These are phyloP conservation scores for Flaveria linearis DNA, from an alignment of 129 eudicot genomes.

Conservation along the genomic window DNA sequence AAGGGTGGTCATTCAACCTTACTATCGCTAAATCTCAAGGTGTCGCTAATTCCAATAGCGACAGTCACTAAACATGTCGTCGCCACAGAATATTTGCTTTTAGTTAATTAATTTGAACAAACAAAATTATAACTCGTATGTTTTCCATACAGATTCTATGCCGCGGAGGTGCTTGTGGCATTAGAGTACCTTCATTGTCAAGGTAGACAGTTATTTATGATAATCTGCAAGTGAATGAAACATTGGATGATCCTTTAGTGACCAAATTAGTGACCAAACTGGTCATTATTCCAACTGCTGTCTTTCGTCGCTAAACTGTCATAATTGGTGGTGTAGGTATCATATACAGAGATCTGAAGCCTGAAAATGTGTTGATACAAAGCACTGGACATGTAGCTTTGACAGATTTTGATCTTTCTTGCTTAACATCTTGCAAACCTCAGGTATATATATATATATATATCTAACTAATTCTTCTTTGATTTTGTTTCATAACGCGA, in stretches of 20 bases:
- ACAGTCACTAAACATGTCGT: background rate
- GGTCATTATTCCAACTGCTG: background rate
- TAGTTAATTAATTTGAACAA: background rate
- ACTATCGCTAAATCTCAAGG: background rate
- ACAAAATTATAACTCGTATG: background rate
- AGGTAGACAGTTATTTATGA: slow-evolving; percentile 45
- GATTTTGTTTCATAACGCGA: background rate
- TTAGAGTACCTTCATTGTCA: slow-evolving; percentile 98
- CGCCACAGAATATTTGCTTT: background rate
- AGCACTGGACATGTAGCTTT: slow-evolving; percentile 78
- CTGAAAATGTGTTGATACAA: slow-evolving; percentile 89
- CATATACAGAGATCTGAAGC: slow-evolving; percentile 94
- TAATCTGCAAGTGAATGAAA: background rate
- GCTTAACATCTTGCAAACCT: slow-evolving; percentile 98
- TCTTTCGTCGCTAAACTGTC: background rate
- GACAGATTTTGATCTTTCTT: slow-evolving; percentile 97
- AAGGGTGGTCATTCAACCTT: no score
- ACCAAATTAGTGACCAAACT: background rate
- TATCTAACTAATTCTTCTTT: no score
- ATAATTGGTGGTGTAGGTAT: slow-evolving; percentile 55
- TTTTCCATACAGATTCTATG: slow-evolving; percentile 62
- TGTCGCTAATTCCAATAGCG: background rate
- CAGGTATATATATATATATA: slow-evolving; percentile 50
- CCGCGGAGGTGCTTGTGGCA: slow-evolving; percentile 94
- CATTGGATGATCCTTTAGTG: background rate